These are phyloP conservation scores for Panicum virgatum DNA, from an alignment of 202 grass and related monocot genomes.

Conservation along the genomic window DNA sequence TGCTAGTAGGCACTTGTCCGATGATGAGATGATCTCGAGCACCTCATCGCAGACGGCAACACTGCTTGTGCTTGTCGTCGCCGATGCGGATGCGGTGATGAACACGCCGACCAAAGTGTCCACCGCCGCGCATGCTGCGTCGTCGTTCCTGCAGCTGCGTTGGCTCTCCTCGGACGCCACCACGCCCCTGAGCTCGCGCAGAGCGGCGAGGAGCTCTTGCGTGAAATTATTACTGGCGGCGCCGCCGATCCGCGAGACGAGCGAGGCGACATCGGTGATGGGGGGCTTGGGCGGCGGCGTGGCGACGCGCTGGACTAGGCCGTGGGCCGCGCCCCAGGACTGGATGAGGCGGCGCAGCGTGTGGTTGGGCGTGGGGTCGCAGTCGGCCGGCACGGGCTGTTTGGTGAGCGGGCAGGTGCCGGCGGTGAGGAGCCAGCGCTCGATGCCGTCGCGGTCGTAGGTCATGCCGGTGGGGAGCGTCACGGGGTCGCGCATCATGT, in stretches of 20 bases:
- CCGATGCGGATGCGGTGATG: too few species aligned
- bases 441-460: constrained; percentile 67
- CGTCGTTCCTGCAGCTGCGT: too few species aligned
- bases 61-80: background rate
- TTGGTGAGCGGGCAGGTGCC: constrained; percentile 63
- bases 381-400: constrained; percentile 41
- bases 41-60: background rate
- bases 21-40: constrained; percentile 36
- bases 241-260: constrained; percentile 37
- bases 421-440: constrained; percentile 55
- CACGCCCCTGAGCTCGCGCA: constrained; percentile 46
- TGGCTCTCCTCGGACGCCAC: constrained; percentile 44
- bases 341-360: constrained; percentile 68
- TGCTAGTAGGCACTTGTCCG: constrained; percentile 15
- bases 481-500: constrained; percentile 66
- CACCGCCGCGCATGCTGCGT: too few species aligned
- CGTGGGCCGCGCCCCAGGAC: constrained; percentile 34
- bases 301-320: background rate
- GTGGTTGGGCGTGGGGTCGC: constrained; percentile 58
- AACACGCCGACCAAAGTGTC: constrained; percentile 23
- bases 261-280: constrained; percentile 27
- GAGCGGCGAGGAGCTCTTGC: background rate
- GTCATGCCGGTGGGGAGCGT: constrained; percentile 64
- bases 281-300: constrained; percentile 32
- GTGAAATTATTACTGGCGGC: too few species aligned